Evolutionary conservation across 192 early-diverging fungal species (phyloP).

Genomic region (Gaertneriomyces sp.): DNA sequence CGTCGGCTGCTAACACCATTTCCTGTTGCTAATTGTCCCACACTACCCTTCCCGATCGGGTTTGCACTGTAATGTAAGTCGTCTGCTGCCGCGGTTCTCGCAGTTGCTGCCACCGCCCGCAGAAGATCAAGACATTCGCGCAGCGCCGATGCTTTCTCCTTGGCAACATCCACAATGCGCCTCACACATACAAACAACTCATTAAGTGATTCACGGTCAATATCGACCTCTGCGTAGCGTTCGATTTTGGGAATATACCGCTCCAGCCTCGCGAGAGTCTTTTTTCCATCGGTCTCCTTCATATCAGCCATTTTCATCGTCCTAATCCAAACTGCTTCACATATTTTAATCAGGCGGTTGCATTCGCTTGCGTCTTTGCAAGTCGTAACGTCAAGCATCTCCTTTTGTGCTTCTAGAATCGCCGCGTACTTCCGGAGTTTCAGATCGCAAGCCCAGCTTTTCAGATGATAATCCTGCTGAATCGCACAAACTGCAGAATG

Average conservation of each 20-base stretch:
- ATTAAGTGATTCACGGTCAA: slow-evolving; percentile 8
- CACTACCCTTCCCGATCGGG: no score
- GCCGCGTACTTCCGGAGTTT: slow-evolving; percentile 59
- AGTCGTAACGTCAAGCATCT: slow-evolving; percentile 51
- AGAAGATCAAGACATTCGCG: slow-evolving; percentile 18
- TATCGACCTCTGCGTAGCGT: slow-evolving; percentile 22
- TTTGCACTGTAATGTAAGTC: no score
- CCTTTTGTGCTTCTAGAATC: slow-evolving; percentile 42
- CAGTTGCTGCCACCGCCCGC: not conserved
- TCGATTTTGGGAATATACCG: slow-evolving; percentile 16
- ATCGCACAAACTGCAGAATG: slow-evolving; percentile 79
- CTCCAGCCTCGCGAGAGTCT: slow-evolving; percentile 28
- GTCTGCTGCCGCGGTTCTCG: not conserved
- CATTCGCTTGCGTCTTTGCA: slow-evolving; percentile 44
- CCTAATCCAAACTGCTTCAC: slow-evolving; percentile 34
- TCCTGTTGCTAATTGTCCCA: no score
- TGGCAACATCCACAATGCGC: slow-evolving; percentile 28
- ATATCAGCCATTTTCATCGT: slow-evolving; percentile 18
- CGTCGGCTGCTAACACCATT: no score
- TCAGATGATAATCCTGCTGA: slow-evolving; percentile 57
- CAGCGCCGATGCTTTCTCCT: slow-evolving; percentile 24
- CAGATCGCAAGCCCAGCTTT: slow-evolving; percentile 53
- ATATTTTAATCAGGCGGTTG: slow-evolving; percentile 25
- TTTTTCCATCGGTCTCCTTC: slow-evolving; percentile 37
- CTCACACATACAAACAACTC: slow-evolving; percentile 30